A percentile compares a stretch with the other conserved stretches of the same genome.
These are phyloP conservation scores for Chlorella sp. DNA, from an alignment of 139 green algal species.

Conservation along the genomic window DNA sequence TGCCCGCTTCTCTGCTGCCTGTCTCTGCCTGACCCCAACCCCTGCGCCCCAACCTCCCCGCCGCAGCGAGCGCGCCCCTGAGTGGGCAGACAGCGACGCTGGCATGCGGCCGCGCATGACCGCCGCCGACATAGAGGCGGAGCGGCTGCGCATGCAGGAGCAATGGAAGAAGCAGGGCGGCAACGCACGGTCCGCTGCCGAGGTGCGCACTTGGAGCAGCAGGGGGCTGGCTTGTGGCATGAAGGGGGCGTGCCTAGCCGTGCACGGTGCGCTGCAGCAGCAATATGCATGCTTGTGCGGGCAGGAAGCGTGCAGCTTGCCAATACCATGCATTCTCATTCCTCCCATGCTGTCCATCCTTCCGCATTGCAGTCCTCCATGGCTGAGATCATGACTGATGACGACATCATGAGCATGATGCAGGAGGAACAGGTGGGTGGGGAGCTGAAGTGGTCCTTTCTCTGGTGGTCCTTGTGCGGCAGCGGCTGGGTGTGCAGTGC, in stretches of 20 bases:
- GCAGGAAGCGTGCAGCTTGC: no score
- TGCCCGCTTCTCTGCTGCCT: no score
- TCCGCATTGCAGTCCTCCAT: conserved; percentile 6
- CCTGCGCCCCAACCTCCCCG: no score
- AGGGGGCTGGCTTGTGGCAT: not conserved
- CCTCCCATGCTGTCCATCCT: no score
- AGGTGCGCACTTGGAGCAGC: not conserved
- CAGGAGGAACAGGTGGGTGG: not conserved
- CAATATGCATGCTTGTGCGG: no score
- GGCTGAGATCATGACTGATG: conserved; percentile 16
- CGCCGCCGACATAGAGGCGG: conserved; percentile 50
- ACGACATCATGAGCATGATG: conserved; percentile 32
- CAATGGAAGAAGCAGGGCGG: conserved; percentile 38
- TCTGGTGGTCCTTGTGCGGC: no score
- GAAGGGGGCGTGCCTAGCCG: no score
- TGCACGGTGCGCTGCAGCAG: no score
- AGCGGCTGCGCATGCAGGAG: conserved; percentile 55
- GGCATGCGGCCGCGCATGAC: conserved; percentile 33
- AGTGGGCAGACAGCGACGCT: conserved; percentile 39
- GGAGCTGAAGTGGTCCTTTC: no score
- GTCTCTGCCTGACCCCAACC: no score
- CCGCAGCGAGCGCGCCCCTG: not conserved
- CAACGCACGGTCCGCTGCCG: not conserved
- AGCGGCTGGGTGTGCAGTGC: no score
- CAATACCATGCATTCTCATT: no score